These are phyloP conservation scores for Apiospora koreana DNA, from an alignment of 2,329 filamentous ascomycete species.

Conservation along the genomic window DNA sequence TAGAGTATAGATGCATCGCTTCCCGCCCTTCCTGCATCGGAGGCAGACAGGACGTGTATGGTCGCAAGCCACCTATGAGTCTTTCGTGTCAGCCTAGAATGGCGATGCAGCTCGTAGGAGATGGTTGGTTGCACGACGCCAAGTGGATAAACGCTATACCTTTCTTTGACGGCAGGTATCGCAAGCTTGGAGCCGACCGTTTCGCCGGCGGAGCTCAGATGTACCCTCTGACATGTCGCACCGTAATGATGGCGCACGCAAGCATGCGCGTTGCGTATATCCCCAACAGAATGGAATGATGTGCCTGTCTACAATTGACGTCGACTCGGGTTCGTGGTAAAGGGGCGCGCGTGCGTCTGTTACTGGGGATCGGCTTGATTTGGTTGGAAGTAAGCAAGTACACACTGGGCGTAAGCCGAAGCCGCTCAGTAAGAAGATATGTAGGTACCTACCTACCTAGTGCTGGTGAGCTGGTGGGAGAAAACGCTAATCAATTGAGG, in stretches of 20 bases:
- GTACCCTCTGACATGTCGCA: not conserved
- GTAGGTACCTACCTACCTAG: too few species aligned
- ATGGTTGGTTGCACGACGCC: not conserved
- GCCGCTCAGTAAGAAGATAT: not conserved
- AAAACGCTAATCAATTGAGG: not conserved
- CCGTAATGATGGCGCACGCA: not conserved
- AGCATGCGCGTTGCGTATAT: not conserved
- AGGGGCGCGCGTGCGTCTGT: too few species aligned
- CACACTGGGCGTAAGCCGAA: not conserved
- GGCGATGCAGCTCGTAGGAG: not conserved
- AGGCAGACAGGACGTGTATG: constrained; percentile 41
- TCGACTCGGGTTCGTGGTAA: not conserved
- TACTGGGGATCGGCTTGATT: not conserved
- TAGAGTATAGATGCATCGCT: constrained; percentile 38
- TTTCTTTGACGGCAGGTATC: constrained; percentile 17
- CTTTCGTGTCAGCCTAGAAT: not conserved
- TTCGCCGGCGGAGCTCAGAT: constrained; percentile 13
- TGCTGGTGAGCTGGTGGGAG: not conserved
- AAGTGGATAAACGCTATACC: not conserved
- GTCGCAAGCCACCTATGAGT: constrained; percentile 41
- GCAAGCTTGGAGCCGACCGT: constrained; percentile 17
- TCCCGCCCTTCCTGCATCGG: constrained; percentile 37
- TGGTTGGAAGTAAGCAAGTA: not conserved
- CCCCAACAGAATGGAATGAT: not conserved
- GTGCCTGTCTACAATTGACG: not conserved